Evolutionary conservation across 345 rosid genomes (phyloP).

Genomic region (Eucalyptus marginata): DNA sequence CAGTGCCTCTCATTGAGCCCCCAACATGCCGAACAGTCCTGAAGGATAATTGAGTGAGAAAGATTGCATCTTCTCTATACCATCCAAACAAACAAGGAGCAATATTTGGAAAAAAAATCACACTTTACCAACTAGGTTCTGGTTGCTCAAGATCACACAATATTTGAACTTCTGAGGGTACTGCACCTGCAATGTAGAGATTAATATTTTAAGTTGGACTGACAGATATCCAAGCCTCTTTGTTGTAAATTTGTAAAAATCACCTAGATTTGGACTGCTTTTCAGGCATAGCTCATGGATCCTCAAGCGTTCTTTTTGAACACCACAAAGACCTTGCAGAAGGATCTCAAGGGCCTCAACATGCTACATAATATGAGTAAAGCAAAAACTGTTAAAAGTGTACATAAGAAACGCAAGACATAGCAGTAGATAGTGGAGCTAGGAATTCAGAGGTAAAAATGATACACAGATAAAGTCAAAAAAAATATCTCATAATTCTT

Average conservation of each 20-base stretch:
- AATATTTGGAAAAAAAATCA: neutral
- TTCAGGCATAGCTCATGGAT: conserved; percentile 85
- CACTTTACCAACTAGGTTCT: conserved; percentile 67
- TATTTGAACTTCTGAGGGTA: conserved; percentile 68
- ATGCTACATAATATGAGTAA: conserved; percentile 28
- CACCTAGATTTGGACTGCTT: conserved; percentile 75
- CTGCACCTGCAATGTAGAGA: conserved; percentile 33
- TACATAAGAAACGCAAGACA: neutral
- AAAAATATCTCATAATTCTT: neutral
- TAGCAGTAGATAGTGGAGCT: neutral
- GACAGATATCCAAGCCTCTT: neutral
- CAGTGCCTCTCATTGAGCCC: conserved; percentile 83
- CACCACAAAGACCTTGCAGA: conserved; percentile 97
- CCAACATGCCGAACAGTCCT: conserved; percentile 96
- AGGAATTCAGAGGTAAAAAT: neutral
- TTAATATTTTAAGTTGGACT: neutral
- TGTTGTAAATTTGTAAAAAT: neutral
- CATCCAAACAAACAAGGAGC: neutral
- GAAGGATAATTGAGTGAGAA: neutral
- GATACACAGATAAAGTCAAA: neutral
- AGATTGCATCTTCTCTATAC: neutral
- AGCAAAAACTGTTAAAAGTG: neutral
- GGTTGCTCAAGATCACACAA: conserved; percentile 87
- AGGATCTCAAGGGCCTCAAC: conserved; percentile 99
- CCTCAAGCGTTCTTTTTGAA: conserved; percentile 71